phyloP scores from a whole-genome alignment of 2,329 filamentous ascomycete genomes.

The Sporothrix humicola region DNA sequence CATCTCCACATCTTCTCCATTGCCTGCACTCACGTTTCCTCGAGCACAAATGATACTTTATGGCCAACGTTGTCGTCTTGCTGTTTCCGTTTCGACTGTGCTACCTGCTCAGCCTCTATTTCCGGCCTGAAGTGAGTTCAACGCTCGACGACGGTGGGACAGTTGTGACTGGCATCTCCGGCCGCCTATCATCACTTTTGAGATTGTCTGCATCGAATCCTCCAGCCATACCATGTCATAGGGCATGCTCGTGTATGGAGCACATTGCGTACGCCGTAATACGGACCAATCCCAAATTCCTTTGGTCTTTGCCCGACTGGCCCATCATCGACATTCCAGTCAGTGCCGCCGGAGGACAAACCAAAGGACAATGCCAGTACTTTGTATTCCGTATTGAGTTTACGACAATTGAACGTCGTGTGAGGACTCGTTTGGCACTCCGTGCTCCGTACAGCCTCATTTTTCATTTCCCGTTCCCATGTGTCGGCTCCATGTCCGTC shows the following conservation, averaged over 20 bases:
- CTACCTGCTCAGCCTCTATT: not conserved
- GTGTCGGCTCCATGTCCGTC: not conserved
- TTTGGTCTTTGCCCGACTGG: not conserved
- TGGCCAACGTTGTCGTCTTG: not conserved
- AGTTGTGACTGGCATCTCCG: constrained; percentile 5
- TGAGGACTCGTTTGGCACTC: too few species aligned
- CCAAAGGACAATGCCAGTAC: too few species aligned
- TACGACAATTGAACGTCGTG: too few species aligned
- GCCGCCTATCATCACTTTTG: constrained; percentile 7
- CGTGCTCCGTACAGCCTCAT: constrained; percentile 10
- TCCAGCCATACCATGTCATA: not conserved
- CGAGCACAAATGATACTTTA: not conserved
- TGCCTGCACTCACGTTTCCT: not conserved
- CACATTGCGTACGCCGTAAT: not conserved
- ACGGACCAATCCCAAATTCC: constrained; percentile 4
- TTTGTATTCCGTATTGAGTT: too few species aligned
- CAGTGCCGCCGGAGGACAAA: constrained; percentile 5
- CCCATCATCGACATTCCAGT: constrained; percentile 21
- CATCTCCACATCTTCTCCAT: not conserved
- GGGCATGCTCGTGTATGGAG: not conserved
- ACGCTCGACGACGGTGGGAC: not conserved
- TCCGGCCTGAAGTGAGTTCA: not conserved
- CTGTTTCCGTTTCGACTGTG: not conserved
- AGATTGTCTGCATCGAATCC: constrained; percentile 2
- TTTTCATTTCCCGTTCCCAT: constrained; percentile 19